phyloP scores from a whole-genome alignment of 768 basidiomycete genomes.

The Suillus subluteus region DNA sequence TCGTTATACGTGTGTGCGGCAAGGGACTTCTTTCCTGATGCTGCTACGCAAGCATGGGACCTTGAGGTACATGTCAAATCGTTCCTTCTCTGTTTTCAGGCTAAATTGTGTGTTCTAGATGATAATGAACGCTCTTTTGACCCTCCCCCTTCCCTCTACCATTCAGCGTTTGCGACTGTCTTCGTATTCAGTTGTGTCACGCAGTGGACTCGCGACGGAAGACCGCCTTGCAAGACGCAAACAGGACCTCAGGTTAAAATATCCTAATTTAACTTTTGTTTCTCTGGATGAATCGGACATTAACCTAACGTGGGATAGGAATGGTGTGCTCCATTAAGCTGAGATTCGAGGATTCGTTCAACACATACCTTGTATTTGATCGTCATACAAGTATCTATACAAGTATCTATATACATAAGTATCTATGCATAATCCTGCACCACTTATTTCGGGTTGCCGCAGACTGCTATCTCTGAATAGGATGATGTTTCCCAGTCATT shows the following conservation, averaged over 20 bases:
- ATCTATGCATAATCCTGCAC: background rate
- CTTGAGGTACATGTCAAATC: slow-evolving; percentile 8
- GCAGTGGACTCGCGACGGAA: background rate
- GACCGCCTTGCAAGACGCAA: slow-evolving; percentile 1
- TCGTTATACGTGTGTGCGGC: slow-evolving; percentile 8
- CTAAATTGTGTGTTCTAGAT: slow-evolving; percentile 3
- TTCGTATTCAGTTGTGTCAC: background rate
- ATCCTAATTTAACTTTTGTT: slow-evolving; percentile 8
- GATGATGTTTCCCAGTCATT: slow-evolving; percentile 17
- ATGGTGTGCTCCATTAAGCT: background rate
- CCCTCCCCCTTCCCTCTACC: slow-evolving; percentile 6
- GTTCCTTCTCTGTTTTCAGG: background rate
- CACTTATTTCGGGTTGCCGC: background rate
- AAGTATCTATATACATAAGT: too few species aligned
- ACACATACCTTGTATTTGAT: background rate
- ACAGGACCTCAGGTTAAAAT: slow-evolving; percentile 2
- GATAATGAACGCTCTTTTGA: slow-evolving; percentile 6
- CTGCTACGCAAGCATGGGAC: background rate
- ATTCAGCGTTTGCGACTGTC: slow-evolving; percentile 8
- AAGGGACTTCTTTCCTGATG: background rate
- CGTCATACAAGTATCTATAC: background rate
- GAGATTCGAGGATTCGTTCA: background rate
- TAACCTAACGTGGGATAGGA: slow-evolving; percentile 4
- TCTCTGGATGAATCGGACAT: slow-evolving; percentile 13
- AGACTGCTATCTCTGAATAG: background rate